A percentile compares a stretch with the other conserved stretches of the same genome.
Evolutionary conservation across 495 filamentous ascomycete species (phyloP).

Genomic region (Penicillium pancosmium): DNA sequence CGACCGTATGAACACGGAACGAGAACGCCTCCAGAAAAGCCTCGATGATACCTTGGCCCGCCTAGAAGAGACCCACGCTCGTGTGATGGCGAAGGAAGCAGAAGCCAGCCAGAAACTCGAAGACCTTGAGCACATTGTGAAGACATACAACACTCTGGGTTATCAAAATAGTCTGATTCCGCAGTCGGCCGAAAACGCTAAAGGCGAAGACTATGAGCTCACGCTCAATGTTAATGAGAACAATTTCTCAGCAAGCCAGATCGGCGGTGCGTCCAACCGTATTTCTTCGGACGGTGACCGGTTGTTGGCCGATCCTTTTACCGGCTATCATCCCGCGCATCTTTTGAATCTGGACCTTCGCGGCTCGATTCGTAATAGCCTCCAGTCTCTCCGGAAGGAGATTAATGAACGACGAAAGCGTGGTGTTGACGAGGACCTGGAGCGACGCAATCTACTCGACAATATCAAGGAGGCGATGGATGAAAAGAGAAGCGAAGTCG

Average conservation of each 20-base stretch:
- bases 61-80: constrained; percentile 80
- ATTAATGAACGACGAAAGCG: constrained; percentile 81
- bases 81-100: constrained; percentile 78
- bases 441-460: constrained; percentile 87
- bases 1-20: constrained; percentile 95
- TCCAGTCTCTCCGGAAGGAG: constrained; percentile 79
- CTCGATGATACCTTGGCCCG: constrained; percentile 72
- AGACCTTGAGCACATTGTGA: constrained; percentile 81
- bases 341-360: constrained; percentile 85
- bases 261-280: constrained; percentile 58
- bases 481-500: constrained; percentile 89
- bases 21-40: constrained; percentile 84
- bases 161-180: constrained; percentile 94
- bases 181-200: constrained; percentile 78
- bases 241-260: constrained; percentile 75
- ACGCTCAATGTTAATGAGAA: constrained; percentile 72
- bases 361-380: constrained; percentile 74
- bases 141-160: constrained; percentile 88
- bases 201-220: constrained; percentile 82
- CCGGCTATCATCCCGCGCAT: constrained; percentile 87
- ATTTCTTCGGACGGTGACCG: constrained; percentile 58
- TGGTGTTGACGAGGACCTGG: constrained; percentile 84
- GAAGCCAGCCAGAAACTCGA: constrained; percentile 84
- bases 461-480: constrained; percentile 92
- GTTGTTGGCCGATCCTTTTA: constrained; percentile 75